phyloP scores from a whole-genome alignment of 768 basidiomycete genomes.

The Termitomyces sp. region DNA sequence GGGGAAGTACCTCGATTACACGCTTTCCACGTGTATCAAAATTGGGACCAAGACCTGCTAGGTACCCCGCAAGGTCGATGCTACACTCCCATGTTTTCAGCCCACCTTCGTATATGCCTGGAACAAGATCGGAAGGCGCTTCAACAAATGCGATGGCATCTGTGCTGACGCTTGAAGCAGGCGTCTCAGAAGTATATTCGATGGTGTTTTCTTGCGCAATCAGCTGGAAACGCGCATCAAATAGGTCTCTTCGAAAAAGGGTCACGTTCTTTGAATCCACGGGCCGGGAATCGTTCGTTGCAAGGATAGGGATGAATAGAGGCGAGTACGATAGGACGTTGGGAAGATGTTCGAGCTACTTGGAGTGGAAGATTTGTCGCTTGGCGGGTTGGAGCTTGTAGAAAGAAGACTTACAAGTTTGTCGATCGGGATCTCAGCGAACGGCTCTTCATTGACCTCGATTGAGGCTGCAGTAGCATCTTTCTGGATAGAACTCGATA shows the following conservation, averaged over 20 bases:
- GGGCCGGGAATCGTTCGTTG: background rate
- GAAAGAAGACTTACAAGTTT: conserved; percentile 15
- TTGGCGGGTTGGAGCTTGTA: background rate
- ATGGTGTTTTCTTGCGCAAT: conserved; percentile 46
- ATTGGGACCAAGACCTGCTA: conserved; percentile 29
- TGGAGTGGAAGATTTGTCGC: conserved; percentile 9
- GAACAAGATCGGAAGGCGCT: conserved; percentile 83
- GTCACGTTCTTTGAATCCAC: conserved; percentile 14
- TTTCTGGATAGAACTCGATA: background rate
- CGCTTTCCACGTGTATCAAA: conserved; percentile 37
- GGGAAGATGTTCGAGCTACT: conserved; percentile 66
- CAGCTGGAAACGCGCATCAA: conserved; percentile 94
- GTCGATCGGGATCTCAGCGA: conserved; percentile 25
- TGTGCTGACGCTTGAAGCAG: background rate
- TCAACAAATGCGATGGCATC: conserved; percentile 57
- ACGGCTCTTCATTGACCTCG: conserved; percentile 15
- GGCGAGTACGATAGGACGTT: conserved; percentile 77
- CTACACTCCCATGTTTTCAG: conserved; percentile 98
- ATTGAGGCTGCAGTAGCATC: background rate
- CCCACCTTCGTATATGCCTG: conserved; percentile 92
- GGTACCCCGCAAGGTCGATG: conserved; percentile 73
- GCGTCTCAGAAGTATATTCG: background rate
- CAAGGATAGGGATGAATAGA: conserved; percentile 40
- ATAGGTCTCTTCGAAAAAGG: conserved; percentile 80
- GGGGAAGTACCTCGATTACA: conserved; percentile 58